phyloP scores from a whole-genome alignment of 305 asterid genomes.

The Fraxinus sp. region DNA sequence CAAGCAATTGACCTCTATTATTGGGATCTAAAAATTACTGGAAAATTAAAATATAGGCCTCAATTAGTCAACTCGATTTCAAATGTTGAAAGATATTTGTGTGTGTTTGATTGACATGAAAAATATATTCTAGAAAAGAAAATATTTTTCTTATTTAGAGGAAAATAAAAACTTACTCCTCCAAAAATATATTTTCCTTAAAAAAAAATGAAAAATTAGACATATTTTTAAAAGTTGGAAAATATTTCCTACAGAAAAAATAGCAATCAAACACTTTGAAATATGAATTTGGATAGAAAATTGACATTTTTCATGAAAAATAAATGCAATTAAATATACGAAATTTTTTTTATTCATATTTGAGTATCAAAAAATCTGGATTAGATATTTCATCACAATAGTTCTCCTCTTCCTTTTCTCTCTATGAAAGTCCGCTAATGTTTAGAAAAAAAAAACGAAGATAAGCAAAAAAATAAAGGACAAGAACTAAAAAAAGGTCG shows the following conservation, averaged over 20 bases:
- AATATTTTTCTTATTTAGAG: too few relatives aligned
- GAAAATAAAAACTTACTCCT: too few relatives aligned
- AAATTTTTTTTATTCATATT: too few relatives aligned
- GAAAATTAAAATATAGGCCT: neutral
- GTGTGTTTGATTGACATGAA: too few relatives aligned
- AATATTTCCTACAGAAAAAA: too few relatives aligned
- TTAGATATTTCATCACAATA: neutral
- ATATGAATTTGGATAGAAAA: neutral
- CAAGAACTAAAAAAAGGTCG: neutral
- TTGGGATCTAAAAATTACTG: neutral
- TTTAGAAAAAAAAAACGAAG: neutral
- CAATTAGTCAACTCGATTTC: neutral
- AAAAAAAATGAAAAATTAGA: too few relatives aligned
- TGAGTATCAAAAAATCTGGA: constrained; percentile 33
- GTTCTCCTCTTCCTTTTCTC: constrained; percentile 7
- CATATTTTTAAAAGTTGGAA: too few relatives aligned
- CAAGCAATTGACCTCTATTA: neutral
- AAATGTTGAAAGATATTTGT: neutral
- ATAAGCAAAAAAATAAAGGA: neutral
- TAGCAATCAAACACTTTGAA: too few relatives aligned
- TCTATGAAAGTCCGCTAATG: constrained; percentile 29
- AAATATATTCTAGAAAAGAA: too few relatives aligned
- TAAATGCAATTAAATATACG: neutral
- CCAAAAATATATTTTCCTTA: too few relatives aligned
- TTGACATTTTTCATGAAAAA: too few relatives aligned